phyloP scores from a whole-genome alignment of 2,329 filamentous ascomycete genomes.

The Claviceps lovelessii region DNA sequence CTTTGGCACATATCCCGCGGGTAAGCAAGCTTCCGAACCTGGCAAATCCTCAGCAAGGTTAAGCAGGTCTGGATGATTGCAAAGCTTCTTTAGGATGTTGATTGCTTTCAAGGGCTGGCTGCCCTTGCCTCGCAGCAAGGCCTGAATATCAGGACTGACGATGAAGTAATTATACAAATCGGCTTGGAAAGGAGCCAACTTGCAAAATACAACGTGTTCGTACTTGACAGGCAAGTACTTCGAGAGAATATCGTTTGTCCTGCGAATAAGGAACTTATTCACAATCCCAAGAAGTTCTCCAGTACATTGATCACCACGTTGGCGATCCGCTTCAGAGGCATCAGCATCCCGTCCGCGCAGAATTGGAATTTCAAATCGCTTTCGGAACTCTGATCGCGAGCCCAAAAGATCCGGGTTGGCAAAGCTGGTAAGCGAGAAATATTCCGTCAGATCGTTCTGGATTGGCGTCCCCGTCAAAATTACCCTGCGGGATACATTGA shows the following conservation, averaged over 20 bases:
- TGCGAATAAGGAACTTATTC: slow-evolving; percentile 96
- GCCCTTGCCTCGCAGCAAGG: slow-evolving; percentile 78
- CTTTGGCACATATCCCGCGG: slow-evolving; percentile 77
- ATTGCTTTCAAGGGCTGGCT: slow-evolving; percentile 95
- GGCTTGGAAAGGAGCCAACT: slow-evolving; percentile 80
- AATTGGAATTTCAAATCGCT: slow-evolving; percentile 86
- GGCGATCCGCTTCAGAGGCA: slow-evolving; percentile 66
- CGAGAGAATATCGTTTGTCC: slow-evolving; percentile 93
- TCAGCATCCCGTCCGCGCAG: slow-evolving; percentile 80
- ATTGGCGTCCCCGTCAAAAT: slow-evolving; percentile 96
- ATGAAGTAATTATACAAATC: slow-evolving; percentile 96
- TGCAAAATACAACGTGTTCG: slow-evolving; percentile 97
- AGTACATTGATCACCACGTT: slow-evolving; percentile 72
- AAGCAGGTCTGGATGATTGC: slow-evolving; percentile 91
- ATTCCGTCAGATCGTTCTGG: slow-evolving; percentile 96
- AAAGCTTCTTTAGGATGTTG: slow-evolving; percentile 91
- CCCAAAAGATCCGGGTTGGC: slow-evolving; percentile 89
- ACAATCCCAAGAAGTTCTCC: slow-evolving; percentile 69
- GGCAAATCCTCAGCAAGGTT: slow-evolving; percentile 72
- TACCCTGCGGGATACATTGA: slow-evolving; percentile 82
- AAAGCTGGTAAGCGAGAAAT: slow-evolving; percentile 91
- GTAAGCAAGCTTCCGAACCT: slow-evolving; percentile 68
- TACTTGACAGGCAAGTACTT: slow-evolving; percentile 98
- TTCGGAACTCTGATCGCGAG: slow-evolving; percentile 79
- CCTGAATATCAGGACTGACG: slow-evolving; percentile 86